phyloP scores from a whole-genome alignment of 1,139 yeast species.

The Nakaseomyces sp. region DNA sequence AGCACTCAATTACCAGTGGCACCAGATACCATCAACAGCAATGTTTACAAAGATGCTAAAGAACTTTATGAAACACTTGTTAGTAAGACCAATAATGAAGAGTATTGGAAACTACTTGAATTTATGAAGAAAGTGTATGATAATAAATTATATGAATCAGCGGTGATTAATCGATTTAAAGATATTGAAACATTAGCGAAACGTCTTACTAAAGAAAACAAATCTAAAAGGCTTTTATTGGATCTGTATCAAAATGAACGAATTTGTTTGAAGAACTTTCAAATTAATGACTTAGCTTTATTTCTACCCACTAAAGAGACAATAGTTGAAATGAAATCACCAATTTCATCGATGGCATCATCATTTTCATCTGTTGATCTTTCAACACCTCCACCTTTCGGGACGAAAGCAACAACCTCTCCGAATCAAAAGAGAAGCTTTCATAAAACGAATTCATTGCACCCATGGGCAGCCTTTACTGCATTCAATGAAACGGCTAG shows the following conservation, averaged over 20 bases:
- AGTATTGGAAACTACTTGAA: slow-evolving; percentile 17
- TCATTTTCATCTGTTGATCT: slow-evolving; percentile 30
- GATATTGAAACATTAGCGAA: slow-evolving; percentile 92
- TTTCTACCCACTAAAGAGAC: slow-evolving; percentile 62
- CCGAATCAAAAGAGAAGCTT: neutral
- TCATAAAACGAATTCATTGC: slow-evolving; percentile 8
- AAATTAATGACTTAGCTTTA: slow-evolving; percentile 64
- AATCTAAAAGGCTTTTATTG: slow-evolving; percentile 39
- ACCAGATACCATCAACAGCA: slow-evolving; percentile 20
- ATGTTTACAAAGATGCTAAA: slow-evolving; percentile 20
- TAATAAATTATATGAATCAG: slow-evolving; percentile 46
- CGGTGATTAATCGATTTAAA: slow-evolving; percentile 67
- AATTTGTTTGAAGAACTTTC: slow-evolving; percentile 59
- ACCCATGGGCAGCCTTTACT: slow-evolving; percentile 31
- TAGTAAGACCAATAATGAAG: slow-evolving; percentile 15
- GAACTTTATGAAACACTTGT: slow-evolving; percentile 9
- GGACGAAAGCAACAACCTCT: slow-evolving; percentile 9
- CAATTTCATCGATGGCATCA: slow-evolving; percentile 24
- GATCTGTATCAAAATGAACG: slow-evolving; percentile 39
- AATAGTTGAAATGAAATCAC: slow-evolving; percentile 33
- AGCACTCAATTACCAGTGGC: slow-evolving; percentile 17
- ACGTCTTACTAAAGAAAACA: slow-evolving; percentile 69
- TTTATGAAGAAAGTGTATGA: slow-evolving; percentile 27
- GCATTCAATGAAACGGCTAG: slow-evolving; percentile 26
- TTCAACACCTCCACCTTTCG: slow-evolving; percentile 28